These are phyloP conservation scores for Knufia fluminis DNA, from an alignment of 2,329 filamentous ascomycete genomes.

Conservation along the genomic window DNA sequence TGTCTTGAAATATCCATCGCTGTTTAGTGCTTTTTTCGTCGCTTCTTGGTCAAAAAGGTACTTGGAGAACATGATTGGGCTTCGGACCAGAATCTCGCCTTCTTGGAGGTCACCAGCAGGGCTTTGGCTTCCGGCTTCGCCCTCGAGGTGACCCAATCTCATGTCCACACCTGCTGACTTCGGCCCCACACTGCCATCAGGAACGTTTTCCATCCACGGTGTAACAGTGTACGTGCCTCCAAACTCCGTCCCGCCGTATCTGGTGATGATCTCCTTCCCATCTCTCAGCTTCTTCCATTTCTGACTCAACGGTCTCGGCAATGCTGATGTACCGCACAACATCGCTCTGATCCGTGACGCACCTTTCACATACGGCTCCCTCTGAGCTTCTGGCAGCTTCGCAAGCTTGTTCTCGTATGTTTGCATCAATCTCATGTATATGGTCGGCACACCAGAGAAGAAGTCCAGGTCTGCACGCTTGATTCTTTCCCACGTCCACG, in stretches of 20 bases:
- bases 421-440: conserved; percentile 32
- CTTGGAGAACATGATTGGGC: conserved; percentile 32
- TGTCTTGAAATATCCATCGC: conserved; percentile 33
- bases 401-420: conserved; percentile 20
- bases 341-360: conserved; percentile 21
- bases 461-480: conserved; percentile 25
- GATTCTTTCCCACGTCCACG: conserved; percentile 32
- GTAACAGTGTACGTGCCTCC: conserved; percentile 33
- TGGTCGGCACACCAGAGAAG: conserved; percentile 33
- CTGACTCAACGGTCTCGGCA: conserved; percentile 40
- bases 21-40: conserved; percentile 10
- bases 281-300: conserved; percentile 38
- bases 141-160: neutral
- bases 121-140: neutral
- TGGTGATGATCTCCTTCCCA: conserved; percentile 31
- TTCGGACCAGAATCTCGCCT: conserved; percentile 37
- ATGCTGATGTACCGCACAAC: conserved; percentile 33
- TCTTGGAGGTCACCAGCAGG: conserved; percentile 31
- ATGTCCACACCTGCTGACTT: conserved; percentile 2
- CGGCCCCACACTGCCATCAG: neutral
- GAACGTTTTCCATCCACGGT: conserved; percentile 14
- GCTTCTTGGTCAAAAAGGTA: conserved; percentile 27
- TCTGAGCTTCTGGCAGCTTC: conserved; percentile 12
- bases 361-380: conserved; percentile 34
- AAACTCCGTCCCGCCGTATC: conserved; percentile 38